Evolutionary conservation across 768 basidiomycete species (phyloP).

Genomic region (Xerocomellus chrysenteron): DNA sequence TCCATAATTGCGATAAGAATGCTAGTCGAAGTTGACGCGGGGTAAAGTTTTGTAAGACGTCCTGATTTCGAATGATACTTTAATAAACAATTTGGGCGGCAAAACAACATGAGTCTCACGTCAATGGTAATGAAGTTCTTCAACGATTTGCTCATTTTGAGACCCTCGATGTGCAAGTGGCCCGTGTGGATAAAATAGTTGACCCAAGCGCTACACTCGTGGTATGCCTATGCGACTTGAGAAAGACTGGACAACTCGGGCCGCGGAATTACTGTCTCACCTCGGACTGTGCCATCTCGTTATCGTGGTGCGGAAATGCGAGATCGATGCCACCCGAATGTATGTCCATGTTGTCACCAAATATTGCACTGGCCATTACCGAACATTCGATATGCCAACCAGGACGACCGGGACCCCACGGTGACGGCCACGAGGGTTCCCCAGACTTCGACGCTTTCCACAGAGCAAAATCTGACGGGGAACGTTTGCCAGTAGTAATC

Average conservation of each 20-base stretch:
- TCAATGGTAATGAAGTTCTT: constrained; percentile 99
- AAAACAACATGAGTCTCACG: constrained; percentile 43
- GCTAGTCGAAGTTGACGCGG: constrained; percentile 88
- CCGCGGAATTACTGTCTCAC: constrained; percentile 38
- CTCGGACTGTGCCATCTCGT: constrained; percentile 97
- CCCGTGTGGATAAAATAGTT: constrained; percentile 99
- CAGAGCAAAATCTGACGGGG: constrained; percentile 91
- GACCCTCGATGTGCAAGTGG: constrained; percentile 95
- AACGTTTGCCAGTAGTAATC: constrained; percentile 60
- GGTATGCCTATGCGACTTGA: constrained; percentile 70
- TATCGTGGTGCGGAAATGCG: constrained; percentile 99
- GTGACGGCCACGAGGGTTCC: constrained; percentile 94
- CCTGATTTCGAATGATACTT: constrained; percentile 45
- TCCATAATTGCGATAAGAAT: constrained; percentile 91
- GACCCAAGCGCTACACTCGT: constrained; percentile 90
- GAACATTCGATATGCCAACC: constrained; percentile 99
- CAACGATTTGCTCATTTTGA: constrained; percentile 99
- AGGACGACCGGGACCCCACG: constrained; percentile 90
- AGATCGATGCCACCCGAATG: constrained; percentile 97
- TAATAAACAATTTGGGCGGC: background rate
- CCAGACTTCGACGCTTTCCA: constrained; percentile 98
- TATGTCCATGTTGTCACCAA: constrained; percentile 76
- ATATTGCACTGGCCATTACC: constrained; percentile 91
- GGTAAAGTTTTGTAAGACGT: constrained; percentile 79
- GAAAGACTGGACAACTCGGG: background rate